Percentiles rank a stretch among this genome's conserved stretches.
Evolutionary conservation across 75 land plant species (phyloP).

Genomic region (Pinus tabuliformis): DNA sequence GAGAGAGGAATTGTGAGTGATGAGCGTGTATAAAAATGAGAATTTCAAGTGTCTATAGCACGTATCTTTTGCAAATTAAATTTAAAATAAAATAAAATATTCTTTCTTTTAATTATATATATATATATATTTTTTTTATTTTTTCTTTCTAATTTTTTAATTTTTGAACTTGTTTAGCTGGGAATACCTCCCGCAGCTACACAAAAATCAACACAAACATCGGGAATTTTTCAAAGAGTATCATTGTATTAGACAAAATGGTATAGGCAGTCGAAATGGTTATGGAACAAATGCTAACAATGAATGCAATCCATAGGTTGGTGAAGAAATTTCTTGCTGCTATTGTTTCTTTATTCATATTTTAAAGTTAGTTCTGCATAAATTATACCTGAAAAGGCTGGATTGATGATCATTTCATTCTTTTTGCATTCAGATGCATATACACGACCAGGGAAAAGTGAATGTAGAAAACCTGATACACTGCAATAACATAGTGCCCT

Average conservation of each 20-base stretch:
- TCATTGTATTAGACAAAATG: neutral
- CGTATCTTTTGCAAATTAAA: too few relatives aligned
- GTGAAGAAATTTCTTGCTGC: neutral
- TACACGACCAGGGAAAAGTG: conserved; percentile 2
- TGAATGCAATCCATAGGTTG: neutral
- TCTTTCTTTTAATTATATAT: too few relatives aligned
- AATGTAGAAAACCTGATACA: neutral
- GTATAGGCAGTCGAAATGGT: neutral
- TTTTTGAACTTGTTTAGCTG: too few relatives aligned
- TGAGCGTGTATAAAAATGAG: too few relatives aligned
- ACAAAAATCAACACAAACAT: neutral
- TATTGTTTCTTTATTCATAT: neutral
- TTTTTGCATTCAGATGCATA: neutral
- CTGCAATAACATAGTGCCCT: neutral
- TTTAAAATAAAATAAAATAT: too few relatives aligned
- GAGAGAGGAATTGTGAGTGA: too few relatives aligned
- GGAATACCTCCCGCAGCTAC: too few relatives aligned
- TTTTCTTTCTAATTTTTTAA: too few relatives aligned
- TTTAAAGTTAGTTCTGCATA: neutral
- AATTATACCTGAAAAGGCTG: neutral
- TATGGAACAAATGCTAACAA: neutral
- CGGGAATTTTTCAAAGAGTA: neutral
- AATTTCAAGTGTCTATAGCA: too few relatives aligned
- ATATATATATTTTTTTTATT: too few relatives aligned
- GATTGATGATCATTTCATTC: neutral